Conservation (phyloP, 768 basidiomycete species). For the Paxillus involutus region DNA sequence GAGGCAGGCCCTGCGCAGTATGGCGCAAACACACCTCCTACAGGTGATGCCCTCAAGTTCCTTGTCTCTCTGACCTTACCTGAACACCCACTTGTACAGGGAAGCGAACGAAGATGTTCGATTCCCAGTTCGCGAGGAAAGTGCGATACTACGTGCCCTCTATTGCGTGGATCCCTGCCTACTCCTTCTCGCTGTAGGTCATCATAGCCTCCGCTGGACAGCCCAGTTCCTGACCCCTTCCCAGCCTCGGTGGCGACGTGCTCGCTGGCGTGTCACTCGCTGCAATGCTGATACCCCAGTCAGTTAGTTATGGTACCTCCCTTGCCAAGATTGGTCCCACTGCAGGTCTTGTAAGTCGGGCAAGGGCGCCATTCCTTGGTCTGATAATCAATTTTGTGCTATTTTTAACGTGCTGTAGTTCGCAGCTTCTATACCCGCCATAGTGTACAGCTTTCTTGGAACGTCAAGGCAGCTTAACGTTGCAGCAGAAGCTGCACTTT, state of each 20-base stretch:
- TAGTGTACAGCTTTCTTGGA: slow-evolving; percentile 90
- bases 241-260: slow-evolving; percentile 66
- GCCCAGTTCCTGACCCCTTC: not conserved
- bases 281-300: slow-evolving; percentile 81
- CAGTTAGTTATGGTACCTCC: slow-evolving; percentile 89
- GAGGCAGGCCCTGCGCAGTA: slow-evolving; percentile 26
- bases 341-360: slow-evolving; percentile 69
- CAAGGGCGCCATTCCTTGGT: not conserved
- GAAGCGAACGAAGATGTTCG: slow-evolving; percentile 16
- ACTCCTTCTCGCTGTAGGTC: slow-evolving; percentile 65
- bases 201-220: not conserved
- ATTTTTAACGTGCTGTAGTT: slow-evolving; percentile 45
- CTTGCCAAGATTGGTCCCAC: slow-evolving; percentile 84
- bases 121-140: slow-evolving; percentile 43
- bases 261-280: slow-evolving; percentile 85
- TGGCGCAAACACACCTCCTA: slow-evolving; percentile 11
- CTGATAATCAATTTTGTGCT: not conserved
- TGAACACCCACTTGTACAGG: not conserved
- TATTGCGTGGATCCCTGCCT: slow-evolving; percentile 76
- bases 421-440: slow-evolving; percentile 81
- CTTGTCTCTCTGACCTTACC: not conserved
- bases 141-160: slow-evolving; percentile 79
- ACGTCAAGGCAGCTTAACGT: slow-evolving; percentile 81
- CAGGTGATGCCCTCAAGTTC: slow-evolving; percentile 5
- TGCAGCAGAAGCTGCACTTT: slow-evolving; percentile 87